Conservation (phyloP, 768 basidiomycete species). For the Trichaptum fuscoviolaceum region DNA sequence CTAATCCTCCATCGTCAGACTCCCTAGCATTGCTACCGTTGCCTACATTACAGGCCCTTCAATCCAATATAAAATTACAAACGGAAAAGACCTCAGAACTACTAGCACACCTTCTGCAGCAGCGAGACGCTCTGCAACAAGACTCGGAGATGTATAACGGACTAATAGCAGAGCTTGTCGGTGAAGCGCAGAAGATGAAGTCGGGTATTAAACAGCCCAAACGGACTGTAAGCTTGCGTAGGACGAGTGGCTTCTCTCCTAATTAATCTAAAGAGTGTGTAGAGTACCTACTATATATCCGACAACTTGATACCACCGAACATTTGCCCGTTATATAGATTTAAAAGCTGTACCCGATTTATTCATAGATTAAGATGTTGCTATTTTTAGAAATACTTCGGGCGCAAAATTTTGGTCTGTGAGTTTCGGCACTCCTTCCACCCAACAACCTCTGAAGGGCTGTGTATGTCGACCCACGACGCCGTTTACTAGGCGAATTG, state of each 20-base stretch:
- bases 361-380: too few relatives aligned
- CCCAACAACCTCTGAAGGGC: not conserved
- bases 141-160: conserved; percentile 88
- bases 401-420: not conserved
- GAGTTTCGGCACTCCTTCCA: not conserved
- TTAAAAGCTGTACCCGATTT: not conserved
- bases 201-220: conserved; percentile 42
- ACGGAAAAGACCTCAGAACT: conserved; percentile 72
- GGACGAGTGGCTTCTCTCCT: conserved; percentile 32
- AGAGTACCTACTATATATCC: not conserved
- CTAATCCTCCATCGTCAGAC: conserved; percentile 38
- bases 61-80: conserved; percentile 63
- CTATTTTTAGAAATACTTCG: not conserved
- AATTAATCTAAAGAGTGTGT: not conserved
- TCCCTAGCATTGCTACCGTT: conserved; percentile 68
- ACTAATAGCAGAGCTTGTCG: conserved; percentile 87
- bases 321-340: not conserved
- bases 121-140: conserved; percentile 76
- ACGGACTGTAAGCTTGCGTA: conserved; percentile 40
- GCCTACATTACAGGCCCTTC: conserved; percentile 55
- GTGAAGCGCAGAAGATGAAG: conserved; percentile 83
- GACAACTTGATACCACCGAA: conserved; percentile 1
- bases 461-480: not conserved
- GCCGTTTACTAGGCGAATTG: not conserved
- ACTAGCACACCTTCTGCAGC: conserved; percentile 78